Percentiles rank a stretch among this genome's conserved stretches.
Conservation (phyloP, 352 stramenopile species). For the Globisporangium sylvaticum region DNA sequence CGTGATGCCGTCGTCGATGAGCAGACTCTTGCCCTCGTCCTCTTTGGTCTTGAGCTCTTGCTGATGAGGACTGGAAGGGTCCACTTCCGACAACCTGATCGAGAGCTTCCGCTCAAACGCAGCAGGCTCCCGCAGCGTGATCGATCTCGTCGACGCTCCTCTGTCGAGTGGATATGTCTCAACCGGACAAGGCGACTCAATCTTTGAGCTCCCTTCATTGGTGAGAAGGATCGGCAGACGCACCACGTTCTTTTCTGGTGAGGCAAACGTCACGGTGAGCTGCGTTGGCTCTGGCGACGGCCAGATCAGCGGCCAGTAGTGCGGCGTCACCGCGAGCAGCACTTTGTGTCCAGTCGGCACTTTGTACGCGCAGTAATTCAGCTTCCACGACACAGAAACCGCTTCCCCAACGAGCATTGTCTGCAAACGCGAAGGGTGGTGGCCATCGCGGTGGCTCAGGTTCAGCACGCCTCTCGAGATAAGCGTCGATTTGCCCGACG, state of each 20-base stretch:
- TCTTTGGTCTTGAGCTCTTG: slow-evolving; percentile 29
- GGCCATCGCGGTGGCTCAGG: slow-evolving; percentile 36
- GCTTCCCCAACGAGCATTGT: slow-evolving; percentile 28
- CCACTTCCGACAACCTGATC: slow-evolving; percentile 34
- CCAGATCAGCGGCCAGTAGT: slow-evolving; percentile 54
- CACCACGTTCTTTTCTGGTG: slow-evolving; percentile 20
- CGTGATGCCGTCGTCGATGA: slow-evolving; percentile 41
- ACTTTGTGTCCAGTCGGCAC: slow-evolving; percentile 28
- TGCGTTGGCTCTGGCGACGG: slow-evolving; percentile 35
- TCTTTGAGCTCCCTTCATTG: background rate
- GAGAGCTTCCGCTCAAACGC: slow-evolving; percentile 30
- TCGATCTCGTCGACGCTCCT: slow-evolving; percentile 23
- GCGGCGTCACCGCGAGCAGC: slow-evolving; percentile 33
- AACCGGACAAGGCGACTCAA: slow-evolving; percentile 19
- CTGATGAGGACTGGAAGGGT: slow-evolving; percentile 24
- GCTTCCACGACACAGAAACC: slow-evolving; percentile 27
- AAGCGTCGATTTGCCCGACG: slow-evolving; percentile 35
- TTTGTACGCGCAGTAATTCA: slow-evolving; percentile 45
- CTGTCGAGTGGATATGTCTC: slow-evolving; percentile 31
- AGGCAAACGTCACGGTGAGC: slow-evolving; percentile 27
- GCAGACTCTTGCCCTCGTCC: slow-evolving; percentile 40
- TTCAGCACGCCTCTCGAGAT: slow-evolving; percentile 44
- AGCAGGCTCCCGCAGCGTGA: slow-evolving; percentile 31
- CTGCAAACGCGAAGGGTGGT: slow-evolving; percentile 27
- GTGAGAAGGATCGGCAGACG: slow-evolving; percentile 28